Base-by-base conservation (phyloP, 495 filamentous ascomycete species). In the Daldinia vernicosa region DNA sequence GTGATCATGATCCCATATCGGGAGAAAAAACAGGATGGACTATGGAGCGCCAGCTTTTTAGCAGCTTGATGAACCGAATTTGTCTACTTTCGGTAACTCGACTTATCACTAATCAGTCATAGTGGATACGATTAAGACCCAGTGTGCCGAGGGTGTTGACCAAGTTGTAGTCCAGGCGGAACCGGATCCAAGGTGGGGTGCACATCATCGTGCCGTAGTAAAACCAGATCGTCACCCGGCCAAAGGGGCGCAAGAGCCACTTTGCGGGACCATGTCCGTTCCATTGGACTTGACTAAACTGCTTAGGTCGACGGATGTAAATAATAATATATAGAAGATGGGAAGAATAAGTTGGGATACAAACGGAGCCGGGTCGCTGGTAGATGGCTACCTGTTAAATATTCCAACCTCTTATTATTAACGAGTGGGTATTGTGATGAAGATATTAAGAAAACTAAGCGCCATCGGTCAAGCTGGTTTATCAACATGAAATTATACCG, bases 191-290 rank as follows among this genome's bases (percentile, higher is more conserved):
- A 47, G 55, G 55, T n/a, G 51, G 54, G 65, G 47, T 50, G 60
- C 51, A 60, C 40, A 60, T 57, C 60, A 69, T 64, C 40, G 47
- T 60, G 52, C 39, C 28, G 15, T 47, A 50, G 55, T 53, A 19
- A 63, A 54, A 55, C 60, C 43, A 65, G 61, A 69, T 70, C 69
- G 74, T 76, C 71, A 56, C 76, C 77, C 60, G 69, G 72, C 70
- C 65, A 74, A 75, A 70, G 47, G 66, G 50, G 52, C 24, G 71
- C 64, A 19, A 53, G 71, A 59, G 69, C 72, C 74, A 75, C 69
- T 59, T 24, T 47, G 67, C 54, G 70, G 63, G 62, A 70, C 71
- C 54, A 56, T 37, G 6, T 14, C 61, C 22, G 43, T 63, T 55
- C 53, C 37, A 47, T 24, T 47, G 43, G 43, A 47, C 17, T 22